phyloP scores from a whole-genome alignment of 345 rosid species.

The Citrus medica region DNA sequence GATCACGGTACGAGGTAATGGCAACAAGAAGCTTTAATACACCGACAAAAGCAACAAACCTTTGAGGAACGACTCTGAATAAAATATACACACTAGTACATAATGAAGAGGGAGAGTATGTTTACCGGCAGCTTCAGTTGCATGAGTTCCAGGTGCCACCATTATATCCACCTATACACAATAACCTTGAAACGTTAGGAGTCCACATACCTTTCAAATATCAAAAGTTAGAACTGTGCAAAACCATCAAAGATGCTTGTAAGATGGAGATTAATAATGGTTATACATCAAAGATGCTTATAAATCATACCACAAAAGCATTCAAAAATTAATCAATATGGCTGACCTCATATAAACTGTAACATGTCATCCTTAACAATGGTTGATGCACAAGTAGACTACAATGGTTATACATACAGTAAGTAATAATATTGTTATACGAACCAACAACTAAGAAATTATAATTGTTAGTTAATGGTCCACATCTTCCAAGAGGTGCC shows the following conservation, averaged over 20 bases:
- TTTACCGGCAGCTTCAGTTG: conserved; percentile 86
- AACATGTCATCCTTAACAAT: not conserved
- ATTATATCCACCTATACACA: conserved; percentile 74
- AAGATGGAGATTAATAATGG: not conserved
- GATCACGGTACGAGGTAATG: not conserved
- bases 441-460: not conserved
- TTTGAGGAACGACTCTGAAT: not conserved
- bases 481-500: not conserved
- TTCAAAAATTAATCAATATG: not conserved
- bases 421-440: not conserved
- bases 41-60: not conserved
- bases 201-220: not conserved
- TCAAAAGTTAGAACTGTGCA: not conserved
- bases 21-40: not conserved
- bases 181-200: not conserved
- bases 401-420: not conserved
- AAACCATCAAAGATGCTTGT: not conserved
- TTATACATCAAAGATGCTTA: not conserved
- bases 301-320: not conserved
- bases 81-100: not conserved
- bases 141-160: conserved; percentile 95
- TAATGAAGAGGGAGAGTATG: not conserved
- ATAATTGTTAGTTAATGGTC: not conserved
- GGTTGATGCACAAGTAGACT: not conserved
- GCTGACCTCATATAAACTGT: not conserved